Evolutionary conservation across 805 yeast species (phyloP).

Genomic region (Yarrowia sp.): DNA sequence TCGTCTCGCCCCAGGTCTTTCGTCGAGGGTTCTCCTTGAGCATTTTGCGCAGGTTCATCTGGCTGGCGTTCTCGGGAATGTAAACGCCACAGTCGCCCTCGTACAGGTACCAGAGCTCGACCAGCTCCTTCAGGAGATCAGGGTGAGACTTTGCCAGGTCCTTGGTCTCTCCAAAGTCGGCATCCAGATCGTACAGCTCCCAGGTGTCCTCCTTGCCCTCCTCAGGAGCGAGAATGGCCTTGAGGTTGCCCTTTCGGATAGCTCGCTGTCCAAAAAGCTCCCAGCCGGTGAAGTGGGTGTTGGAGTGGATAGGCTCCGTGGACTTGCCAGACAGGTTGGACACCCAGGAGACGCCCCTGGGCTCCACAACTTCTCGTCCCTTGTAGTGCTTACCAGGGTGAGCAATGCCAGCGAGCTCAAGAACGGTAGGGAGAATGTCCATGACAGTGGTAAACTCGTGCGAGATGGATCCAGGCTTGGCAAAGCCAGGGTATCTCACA

Average conservation of each 20-base stretch:
- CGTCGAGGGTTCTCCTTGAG: conserved; percentile 12
- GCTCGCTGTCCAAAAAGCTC: conserved; percentile 59
- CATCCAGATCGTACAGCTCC: conserved; percentile 42
- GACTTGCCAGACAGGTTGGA: conserved; percentile 39
- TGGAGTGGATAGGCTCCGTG: conserved; percentile 41
- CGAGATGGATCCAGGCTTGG: conserved; percentile 33
- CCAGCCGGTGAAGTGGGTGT: conserved; percentile 46
- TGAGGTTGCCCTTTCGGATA: conserved; percentile 49
- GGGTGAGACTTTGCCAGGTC: conserved; percentile 45
- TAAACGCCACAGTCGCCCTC: conserved; percentile 41
- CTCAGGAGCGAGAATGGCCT: conserved; percentile 49
- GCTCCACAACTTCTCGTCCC: conserved; percentile 45
- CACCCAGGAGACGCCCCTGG: conserved; percentile 49
- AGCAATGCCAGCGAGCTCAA: conserved; percentile 49
- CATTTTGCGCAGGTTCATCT: conserved; percentile 21
- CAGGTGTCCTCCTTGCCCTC: conserved; percentile 47
- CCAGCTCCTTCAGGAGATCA: conserved; percentile 44
- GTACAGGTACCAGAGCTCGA: conserved; percentile 51
- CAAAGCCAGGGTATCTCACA: conserved; percentile 45
- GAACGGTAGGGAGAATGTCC: conserved; percentile 57
- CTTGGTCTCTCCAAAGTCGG: conserved; percentile 52
- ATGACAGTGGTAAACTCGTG: conserved; percentile 52
- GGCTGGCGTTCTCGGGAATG: conserved; percentile 14
- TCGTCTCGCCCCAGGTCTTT: conserved; percentile 2
- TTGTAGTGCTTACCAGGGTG: conserved; percentile 36